phyloP scores from a whole-genome alignment of 106 monocot species.

The Dendrobium catenatum region DNA sequence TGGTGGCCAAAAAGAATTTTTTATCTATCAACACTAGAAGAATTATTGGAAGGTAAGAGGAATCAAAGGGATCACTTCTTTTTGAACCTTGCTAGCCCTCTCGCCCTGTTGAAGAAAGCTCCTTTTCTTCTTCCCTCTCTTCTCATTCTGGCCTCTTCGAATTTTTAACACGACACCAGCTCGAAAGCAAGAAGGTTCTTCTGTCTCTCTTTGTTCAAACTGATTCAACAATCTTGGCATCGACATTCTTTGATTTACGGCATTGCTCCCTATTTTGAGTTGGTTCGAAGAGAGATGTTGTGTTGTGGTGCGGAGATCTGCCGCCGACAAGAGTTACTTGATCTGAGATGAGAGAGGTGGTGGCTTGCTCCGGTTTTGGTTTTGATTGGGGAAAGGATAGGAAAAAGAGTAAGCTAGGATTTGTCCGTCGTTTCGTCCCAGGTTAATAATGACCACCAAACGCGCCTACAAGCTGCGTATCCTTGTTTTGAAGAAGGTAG shows the following conservation, averaged over 20 bases:
- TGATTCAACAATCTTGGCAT: neutral
- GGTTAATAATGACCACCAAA: slow-evolving; percentile 69
- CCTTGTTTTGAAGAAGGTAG: slow-evolving; percentile 30
- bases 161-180: neutral
- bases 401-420: neutral
- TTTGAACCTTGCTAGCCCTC: neutral
- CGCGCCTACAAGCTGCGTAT: slow-evolving; percentile 98
- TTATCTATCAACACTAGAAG: no score
- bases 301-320: neutral
- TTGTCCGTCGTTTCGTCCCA: slow-evolving; percentile 1
- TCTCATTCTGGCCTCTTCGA: neutral
- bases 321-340: no score
- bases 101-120: slow-evolving; percentile 6
- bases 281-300: neutral
- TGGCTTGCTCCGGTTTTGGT: neutral
- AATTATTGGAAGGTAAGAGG: neutral
- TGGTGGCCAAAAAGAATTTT: no score
- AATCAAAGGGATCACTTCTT: neutral
- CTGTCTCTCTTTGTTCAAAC: neutral
- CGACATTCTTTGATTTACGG: neutral
- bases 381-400: neutral
- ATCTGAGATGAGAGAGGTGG: slow-evolving; percentile 9
- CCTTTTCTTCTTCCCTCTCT: slow-evolving; percentile 11
- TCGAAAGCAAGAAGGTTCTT: neutral
- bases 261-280: slow-evolving; percentile 1